These are phyloP conservation scores for Peribolospora kevripleyi DNA, from an alignment of 768 basidiomycete genomes.

Conservation along the genomic window DNA sequence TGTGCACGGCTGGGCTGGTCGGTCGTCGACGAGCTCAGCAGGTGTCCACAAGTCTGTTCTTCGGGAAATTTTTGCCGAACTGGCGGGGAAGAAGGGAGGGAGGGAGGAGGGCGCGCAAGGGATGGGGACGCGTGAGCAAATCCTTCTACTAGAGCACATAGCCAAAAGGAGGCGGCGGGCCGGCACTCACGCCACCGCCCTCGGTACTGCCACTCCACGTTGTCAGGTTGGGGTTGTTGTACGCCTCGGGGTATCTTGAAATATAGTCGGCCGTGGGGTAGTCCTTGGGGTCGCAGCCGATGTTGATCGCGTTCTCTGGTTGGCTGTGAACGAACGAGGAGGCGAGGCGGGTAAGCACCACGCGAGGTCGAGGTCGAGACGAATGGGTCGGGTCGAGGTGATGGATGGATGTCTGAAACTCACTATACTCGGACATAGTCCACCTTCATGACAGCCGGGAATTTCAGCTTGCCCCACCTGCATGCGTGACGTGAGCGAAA, in stretches of 20 bases:
- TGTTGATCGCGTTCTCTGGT: constrained; percentile 32
- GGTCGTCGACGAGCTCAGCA: too few species aligned
- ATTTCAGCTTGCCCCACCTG: constrained; percentile 29
- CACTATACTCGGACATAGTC: constrained; percentile 33
- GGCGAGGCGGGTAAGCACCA: background rate
- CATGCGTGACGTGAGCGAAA: constrained; percentile 31
- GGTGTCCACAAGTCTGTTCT: too few species aligned
- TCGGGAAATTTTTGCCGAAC: too few species aligned
- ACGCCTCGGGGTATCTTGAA: constrained; percentile 14
- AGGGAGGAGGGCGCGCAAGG: too few species aligned
- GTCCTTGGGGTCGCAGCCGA: constrained; percentile 54
- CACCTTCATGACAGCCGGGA: constrained; percentile 6
- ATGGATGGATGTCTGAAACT: background rate
- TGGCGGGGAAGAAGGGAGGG: too few species aligned
- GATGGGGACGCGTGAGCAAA: too few species aligned
- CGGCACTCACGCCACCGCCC: constrained; percentile 3
- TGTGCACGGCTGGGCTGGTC: too few species aligned
- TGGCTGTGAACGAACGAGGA: constrained; percentile 32
- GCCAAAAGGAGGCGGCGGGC: background rate
- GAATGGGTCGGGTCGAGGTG: background rate
- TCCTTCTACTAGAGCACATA: too few species aligned
- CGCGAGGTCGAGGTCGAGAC: constrained; percentile 20
- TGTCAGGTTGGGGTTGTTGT: constrained; percentile 18
- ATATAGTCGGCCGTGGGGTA: constrained; percentile 55
- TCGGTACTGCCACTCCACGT: constrained; percentile 25